These are phyloP conservation scores for Lecanicillium sp. DNA, from an alignment of 2,329 filamentous ascomycete genomes.

Conservation along the genomic window DNA sequence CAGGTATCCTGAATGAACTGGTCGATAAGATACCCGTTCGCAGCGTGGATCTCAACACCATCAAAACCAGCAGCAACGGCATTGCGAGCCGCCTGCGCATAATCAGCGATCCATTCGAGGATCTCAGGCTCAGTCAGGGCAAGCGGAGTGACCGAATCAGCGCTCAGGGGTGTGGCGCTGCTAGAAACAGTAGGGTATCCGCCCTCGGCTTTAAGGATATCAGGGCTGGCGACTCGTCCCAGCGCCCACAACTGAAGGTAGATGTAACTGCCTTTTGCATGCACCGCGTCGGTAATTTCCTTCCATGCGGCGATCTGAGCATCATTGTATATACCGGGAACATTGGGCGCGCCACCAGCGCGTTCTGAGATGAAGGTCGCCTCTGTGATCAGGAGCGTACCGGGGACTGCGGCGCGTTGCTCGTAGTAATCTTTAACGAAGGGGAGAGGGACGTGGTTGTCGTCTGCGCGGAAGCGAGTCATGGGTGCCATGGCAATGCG, in stretches of 20 bases:
- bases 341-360: conserved; percentile 21
- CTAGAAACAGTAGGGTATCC: conserved; percentile 34
- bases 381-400: conserved; percentile 35
- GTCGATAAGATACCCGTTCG: conserved; percentile 50
- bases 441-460: conserved; percentile 19
- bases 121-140: conserved; percentile 60
- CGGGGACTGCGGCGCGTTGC: conserved; percentile 33
- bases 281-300: conserved; percentile 49
- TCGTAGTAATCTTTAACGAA: conserved; percentile 32
- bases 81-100: conserved; percentile 40
- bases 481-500: conserved; percentile 47
- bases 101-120: conserved; percentile 48
- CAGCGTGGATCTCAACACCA: conserved; percentile 50
- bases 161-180: conserved; percentile 19
- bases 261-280: conserved; percentile 50
- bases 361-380: conserved; percentile 30
- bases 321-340: conserved; percentile 47
- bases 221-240: conserved; percentile 34
- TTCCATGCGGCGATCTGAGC: conserved; percentile 51
- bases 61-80: conserved; percentile 58
- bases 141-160: conserved; percentile 39
- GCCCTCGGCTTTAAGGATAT: conserved; percentile 15
- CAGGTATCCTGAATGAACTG: conserved; percentile 45
- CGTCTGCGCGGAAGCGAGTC: conserved; percentile 40
- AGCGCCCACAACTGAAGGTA: conserved; percentile 56